Percentiles rank a stretch among this genome's conserved stretches.
Conservation (phyloP, 768 basidiomycete genomes). For the Pisolithus albus region DNA sequence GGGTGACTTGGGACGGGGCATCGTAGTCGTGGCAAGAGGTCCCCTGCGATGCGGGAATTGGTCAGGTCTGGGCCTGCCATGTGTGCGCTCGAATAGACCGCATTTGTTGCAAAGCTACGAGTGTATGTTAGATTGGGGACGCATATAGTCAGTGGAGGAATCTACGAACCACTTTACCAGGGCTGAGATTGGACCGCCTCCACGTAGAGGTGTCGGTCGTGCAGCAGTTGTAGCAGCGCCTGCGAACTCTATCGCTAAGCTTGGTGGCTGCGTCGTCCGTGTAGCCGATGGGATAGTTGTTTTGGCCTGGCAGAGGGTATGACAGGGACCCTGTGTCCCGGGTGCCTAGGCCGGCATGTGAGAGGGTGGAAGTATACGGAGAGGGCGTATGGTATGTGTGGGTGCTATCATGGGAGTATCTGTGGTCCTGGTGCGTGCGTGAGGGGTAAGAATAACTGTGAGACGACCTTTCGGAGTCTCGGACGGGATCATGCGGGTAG, state of each 20-base stretch:
- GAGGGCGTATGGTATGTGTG: conserved; percentile 26
- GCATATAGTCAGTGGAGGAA: not conserved
- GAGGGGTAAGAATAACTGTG: conserved; percentile 30
- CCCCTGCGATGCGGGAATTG: conserved; percentile 79
- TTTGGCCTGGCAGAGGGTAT: conserved; percentile 35
- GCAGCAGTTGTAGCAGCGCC: conserved; percentile 79
- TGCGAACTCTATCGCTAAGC: conserved; percentile 66
- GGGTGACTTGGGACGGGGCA: conserved; percentile 43
- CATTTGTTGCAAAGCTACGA: conserved; percentile 54
- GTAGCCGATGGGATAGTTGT: conserved; percentile 36
- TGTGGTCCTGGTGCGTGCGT: conserved; percentile 22
- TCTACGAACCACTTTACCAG: conserved; percentile 63
- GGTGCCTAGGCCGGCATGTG: conserved; percentile 16
- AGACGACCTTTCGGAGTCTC: conserved; percentile 26
- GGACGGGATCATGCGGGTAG: conserved; percentile 28
- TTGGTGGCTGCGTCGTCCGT: conserved; percentile 81
- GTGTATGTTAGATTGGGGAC: conserved; percentile 1
- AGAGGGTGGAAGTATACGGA: conserved; percentile 21
- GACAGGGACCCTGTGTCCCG: conserved; percentile 24
- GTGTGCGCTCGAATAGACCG: conserved; percentile 74
- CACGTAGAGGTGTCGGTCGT: conserved; percentile 82
- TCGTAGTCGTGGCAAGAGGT: conserved; percentile 47
- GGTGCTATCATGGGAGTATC: conserved; percentile 26
- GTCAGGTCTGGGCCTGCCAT: conserved; percentile 70
- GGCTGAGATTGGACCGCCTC: conserved; percentile 68